Evolutionary conservation across 345 rosid genomes (phyloP).

Genomic region (Citropsis articulata): DNA sequence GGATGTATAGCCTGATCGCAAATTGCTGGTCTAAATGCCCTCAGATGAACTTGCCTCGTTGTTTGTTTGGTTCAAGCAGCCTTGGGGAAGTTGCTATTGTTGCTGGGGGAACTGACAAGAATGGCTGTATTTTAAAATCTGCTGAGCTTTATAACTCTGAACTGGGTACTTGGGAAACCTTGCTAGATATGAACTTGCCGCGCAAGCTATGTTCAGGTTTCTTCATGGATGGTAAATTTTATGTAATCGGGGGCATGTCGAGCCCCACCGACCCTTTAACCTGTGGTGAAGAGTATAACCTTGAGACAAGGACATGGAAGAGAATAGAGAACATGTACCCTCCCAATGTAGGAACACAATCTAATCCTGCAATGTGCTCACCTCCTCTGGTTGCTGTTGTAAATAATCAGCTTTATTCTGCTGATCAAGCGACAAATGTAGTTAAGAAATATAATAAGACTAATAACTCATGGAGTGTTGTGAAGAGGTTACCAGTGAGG

Average conservation of each 20-base stretch:
- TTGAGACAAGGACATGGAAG: conserved; percentile 39
- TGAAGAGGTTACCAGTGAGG: conserved; percentile 39
- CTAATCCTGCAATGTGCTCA: conserved; percentile 40
- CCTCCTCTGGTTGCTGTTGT: conserved; percentile 50
- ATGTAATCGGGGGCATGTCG: conserved; percentile 42
- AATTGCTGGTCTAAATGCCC: conserved; percentile 35
- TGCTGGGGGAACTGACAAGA: conserved; percentile 43
- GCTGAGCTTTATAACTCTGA: conserved; percentile 41
- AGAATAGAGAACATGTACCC: conserved; percentile 42
- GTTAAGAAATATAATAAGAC: conserved; percentile 41
- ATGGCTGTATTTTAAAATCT: conserved; percentile 32
- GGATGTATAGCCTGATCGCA: conserved; percentile 33
- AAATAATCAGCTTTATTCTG: conserved; percentile 38
- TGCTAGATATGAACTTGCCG: conserved; percentile 37
- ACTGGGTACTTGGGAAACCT: conserved; percentile 30
- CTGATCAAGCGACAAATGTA: conserved; percentile 38
- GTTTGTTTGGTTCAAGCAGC: conserved; percentile 47
- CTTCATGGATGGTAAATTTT: conserved; percentile 48
- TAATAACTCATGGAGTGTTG: conserved; percentile 34
- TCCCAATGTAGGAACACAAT: conserved; percentile 12
- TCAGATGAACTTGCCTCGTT: conserved; percentile 35
- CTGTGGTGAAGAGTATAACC: conserved; percentile 47
- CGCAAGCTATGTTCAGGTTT: conserved; percentile 45
- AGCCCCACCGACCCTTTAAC: conserved; percentile 26
- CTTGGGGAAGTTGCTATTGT: conserved; percentile 38